Percentiles rank a stretch among this genome's conserved stretches.
These are phyloP conservation scores for Colletotrichum eremochloae DNA, from an alignment of 2,329 filamentous ascomycete species.

Conservation along the genomic window DNA sequence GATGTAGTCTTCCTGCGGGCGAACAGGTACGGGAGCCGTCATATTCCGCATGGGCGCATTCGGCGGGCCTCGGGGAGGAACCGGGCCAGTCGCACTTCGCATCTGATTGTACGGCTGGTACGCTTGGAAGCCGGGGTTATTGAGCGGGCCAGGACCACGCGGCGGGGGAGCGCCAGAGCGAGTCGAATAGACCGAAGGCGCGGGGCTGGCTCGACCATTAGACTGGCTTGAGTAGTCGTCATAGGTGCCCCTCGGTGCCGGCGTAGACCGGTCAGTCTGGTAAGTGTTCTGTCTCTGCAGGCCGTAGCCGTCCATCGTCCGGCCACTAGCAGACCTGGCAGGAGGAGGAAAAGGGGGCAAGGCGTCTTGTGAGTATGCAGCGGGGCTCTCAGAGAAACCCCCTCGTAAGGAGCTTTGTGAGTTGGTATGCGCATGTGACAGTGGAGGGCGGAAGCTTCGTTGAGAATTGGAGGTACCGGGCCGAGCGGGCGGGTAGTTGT, in stretches of 20 bases:
- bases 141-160: conserved; percentile 42
- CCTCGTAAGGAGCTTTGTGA: conserved; percentile 34
- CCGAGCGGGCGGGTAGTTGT: conserved; percentile 49
- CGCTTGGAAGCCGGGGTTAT: conserved; percentile 42
- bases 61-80: conserved; percentile 51
- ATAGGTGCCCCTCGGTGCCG: conserved; percentile 35
- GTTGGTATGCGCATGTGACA: conserved; percentile 46
- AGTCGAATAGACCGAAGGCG: conserved; percentile 49
- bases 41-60: conserved; percentile 59
- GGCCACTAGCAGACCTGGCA: conserved; percentile 50
- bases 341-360: conserved; percentile 52
- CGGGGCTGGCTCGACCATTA: conserved; percentile 51
- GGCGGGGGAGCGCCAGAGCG: conserved; percentile 44
- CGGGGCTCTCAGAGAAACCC: conserved; percentile 50
- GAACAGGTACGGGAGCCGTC: conserved; percentile 55
- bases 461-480: conserved; percentile 55
- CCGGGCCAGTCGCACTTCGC: conserved; percentile 58
- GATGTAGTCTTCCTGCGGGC: conserved; percentile 48
- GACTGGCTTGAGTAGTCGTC: conserved; percentile 44
- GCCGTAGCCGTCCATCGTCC: conserved; percentile 50
- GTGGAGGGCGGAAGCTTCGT: conserved; percentile 48
- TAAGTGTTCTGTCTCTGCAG: conserved; percentile 34
- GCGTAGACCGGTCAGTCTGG: conserved; percentile 25
- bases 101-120: conserved; percentile 48
- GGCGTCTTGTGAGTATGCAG: conserved; percentile 46